Percentiles rank a stretch among this genome's conserved stretches.
Conservation (phyloP, 352 stramenopile genomes). For the Globisporangium yorkense region DNA sequence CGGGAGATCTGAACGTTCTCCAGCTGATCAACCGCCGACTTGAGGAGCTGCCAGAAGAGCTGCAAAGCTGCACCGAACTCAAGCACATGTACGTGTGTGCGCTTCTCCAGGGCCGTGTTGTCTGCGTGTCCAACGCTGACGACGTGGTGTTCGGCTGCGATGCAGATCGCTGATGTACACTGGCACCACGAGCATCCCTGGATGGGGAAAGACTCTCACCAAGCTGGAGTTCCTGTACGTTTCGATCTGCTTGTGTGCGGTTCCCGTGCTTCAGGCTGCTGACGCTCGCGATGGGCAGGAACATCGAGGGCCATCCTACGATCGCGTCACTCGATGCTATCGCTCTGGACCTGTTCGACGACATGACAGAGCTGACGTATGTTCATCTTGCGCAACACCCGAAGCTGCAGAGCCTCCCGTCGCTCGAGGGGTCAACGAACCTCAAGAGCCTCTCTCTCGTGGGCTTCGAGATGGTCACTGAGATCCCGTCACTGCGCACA, state of each 20-base stretch:
- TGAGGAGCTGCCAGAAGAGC: constrained; percentile 14
- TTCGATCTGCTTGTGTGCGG: neutral
- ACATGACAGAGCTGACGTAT: constrained; percentile 27
- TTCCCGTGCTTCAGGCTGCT: neutral
- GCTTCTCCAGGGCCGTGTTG: neutral
- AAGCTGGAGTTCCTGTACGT: constrained; percentile 40
- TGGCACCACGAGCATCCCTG: constrained; percentile 12
- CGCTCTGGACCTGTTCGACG: constrained; percentile 19
- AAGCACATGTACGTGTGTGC: constrained; percentile 31
- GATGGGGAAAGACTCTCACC: constrained; percentile 22
- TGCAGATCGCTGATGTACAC: constrained; percentile 31
- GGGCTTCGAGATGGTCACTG: constrained; percentile 8
- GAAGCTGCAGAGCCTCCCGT: constrained; percentile 15
- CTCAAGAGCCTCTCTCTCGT: constrained; percentile 29
- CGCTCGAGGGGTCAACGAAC: constrained; percentile 22
- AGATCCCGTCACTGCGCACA: constrained; percentile 19
- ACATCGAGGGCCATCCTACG: constrained; percentile 11
- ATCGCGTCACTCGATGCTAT: constrained; percentile 19
- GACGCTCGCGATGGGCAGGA: constrained; percentile 12
- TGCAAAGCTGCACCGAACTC: constrained; percentile 23
- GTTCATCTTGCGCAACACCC: constrained; percentile 25
- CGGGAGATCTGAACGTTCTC: constrained; percentile 29
- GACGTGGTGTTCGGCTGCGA: neutral
- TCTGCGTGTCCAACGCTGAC: neutral
- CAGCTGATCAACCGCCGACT: constrained; percentile 36